Evolutionary conservation across 768 basidiomycete genomes (phyloP), one percentile per base, ranked within the genome.

Genomic region (Lactarius sp.): DNA sequence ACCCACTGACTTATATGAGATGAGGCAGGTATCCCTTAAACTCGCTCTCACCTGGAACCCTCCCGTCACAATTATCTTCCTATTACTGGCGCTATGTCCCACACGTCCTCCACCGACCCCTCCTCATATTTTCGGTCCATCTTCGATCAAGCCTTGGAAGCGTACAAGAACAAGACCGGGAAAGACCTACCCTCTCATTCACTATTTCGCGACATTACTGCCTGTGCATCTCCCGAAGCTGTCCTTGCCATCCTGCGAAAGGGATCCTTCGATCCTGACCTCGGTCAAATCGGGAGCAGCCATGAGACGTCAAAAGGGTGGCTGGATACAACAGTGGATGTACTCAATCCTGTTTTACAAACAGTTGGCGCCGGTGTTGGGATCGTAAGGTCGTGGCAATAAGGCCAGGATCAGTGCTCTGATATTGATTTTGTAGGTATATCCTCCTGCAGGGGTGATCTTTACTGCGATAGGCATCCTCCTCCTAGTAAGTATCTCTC

Each of bases 381-480:
- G 22, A 8, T 61, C 7, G 60, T 61, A 14, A 41, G 47, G 14
- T 8, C 6, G 27, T n/a, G 22, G 22, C 22, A 27, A 27, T 4
- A 18, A 27, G 55, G 36, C 27, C 16, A 22, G 2, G n/a, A 3
- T 20, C 46, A 20, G 22, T 27, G 22, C 22, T 27, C 22, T 27
- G 22, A 27, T 27, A 27, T 27, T 27, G 22, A 27, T 27, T 27
- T 27, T 27, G 22, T 27, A 27, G 22, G 22, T 27, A 27, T 27
- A 27, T 27, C 22, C 22, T 22, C 53, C 46, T 14, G 18, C 36
- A 0, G 51, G n/a, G 5, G 33, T 37, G 20, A 53, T 61, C 2
- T 61, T 61, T 47, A 20, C 39, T 16, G 60, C 22, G 4, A 49
- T 61, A 13, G 44, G 53, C 2, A 18, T 55, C n/a, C 46, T 55